phyloP scores from a whole-genome alignment of 257 asterid species.

The Nicotiana attenuata region DNA sequence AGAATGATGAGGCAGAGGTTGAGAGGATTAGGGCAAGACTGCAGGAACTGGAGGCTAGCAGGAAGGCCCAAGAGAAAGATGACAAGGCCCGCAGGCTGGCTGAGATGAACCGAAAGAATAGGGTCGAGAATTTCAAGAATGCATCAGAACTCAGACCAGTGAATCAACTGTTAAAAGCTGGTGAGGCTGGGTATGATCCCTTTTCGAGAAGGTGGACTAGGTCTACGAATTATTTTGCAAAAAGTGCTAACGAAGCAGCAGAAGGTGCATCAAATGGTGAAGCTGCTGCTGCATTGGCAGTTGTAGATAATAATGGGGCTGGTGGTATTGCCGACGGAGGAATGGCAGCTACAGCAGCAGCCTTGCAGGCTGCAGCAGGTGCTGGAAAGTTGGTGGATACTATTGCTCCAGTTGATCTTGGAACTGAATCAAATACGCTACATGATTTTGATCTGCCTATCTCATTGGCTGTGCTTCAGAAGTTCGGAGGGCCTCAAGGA shows the following conservation, averaged over 20 bases:
- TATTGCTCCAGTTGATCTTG: conserved; percentile 77
- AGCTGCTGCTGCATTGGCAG: conserved; percentile 30
- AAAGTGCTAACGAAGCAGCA: conserved; percentile 36
- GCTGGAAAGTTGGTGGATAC: conserved; percentile 94
- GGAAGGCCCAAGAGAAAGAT: conserved; percentile 52
- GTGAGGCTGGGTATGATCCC: conserved; percentile 94
- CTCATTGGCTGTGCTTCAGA: conserved; percentile 64
- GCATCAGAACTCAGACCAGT: conserved; percentile 72
- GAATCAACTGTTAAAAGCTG: conserved; percentile 55
- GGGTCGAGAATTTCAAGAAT: conserved; percentile 83
- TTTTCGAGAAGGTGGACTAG: conserved; percentile 97
- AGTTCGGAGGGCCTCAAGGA: conserved; percentile 81
- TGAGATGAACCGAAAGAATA: conserved; percentile 84
- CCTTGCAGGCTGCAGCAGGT: conserved; percentile 78
- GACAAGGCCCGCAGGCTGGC: conserved; percentile 75
- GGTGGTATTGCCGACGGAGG: conserved; percentile 36
- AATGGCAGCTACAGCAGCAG: conserved; percentile 58
- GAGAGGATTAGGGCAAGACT: conserved; percentile 69
- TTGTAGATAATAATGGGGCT: conserved; percentile 23
- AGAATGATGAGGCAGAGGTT: conserved; percentile 61
- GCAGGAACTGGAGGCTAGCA: conserved; percentile 63
- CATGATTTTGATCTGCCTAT: conserved; percentile 76
- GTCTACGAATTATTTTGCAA: conserved; percentile 72
- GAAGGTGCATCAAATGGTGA: conserved; percentile 27
- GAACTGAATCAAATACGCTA: conserved; percentile 55